Percentiles rank a stretch among this genome's conserved stretches.
phyloP scores from a whole-genome alignment of 371 early-diverging fungal genomes.

The Rhizopus delemar region DNA sequence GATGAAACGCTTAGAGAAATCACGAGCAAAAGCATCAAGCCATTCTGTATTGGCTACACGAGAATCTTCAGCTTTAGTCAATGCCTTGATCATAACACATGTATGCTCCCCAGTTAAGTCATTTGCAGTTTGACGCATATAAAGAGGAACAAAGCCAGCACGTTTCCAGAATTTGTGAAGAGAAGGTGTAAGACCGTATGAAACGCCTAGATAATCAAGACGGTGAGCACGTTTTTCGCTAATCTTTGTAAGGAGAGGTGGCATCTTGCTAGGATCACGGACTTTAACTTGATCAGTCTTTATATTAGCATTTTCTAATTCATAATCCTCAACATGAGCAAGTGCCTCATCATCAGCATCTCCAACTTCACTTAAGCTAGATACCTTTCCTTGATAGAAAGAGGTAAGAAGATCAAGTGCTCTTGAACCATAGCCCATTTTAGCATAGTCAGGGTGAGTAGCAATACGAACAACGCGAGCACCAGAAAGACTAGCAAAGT shows the following conservation, averaged over 20 bases:
- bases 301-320: constrained; percentile 67
- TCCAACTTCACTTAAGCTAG: constrained; percentile 62
- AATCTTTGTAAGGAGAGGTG: constrained; percentile 83
- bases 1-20: constrained; percentile 89
- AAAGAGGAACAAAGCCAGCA: constrained; percentile 89
- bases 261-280: constrained; percentile 87
- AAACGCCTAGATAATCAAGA: constrained; percentile 97
- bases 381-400: constrained; percentile 84
- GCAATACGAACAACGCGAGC: constrained; percentile 99
- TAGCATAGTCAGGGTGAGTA: constrained; percentile 95
- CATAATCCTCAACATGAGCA: constrained; percentile 59
- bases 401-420: constrained; percentile 85
- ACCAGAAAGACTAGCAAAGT: constrained; percentile 92
- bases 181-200: constrained; percentile 89
- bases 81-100: constrained; percentile 90
- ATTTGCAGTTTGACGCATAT: constrained; percentile 95
- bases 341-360: constrained; percentile 48
- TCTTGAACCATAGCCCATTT: constrained; percentile 97
- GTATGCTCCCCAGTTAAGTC: constrained; percentile 98
- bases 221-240: constrained; percentile 77
- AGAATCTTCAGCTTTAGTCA: constrained; percentile 56
- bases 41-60: constrained; percentile 62
- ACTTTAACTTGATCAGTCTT: constrained; percentile 78
- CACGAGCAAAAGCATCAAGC: constrained; percentile 80
- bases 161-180: constrained; percentile 98